Percentiles rank a stretch among this genome's conserved stretches.
Evolutionary conservation across 768 basidiomycete species (phyloP).

Genomic region (Suillus alpinus): DNA sequence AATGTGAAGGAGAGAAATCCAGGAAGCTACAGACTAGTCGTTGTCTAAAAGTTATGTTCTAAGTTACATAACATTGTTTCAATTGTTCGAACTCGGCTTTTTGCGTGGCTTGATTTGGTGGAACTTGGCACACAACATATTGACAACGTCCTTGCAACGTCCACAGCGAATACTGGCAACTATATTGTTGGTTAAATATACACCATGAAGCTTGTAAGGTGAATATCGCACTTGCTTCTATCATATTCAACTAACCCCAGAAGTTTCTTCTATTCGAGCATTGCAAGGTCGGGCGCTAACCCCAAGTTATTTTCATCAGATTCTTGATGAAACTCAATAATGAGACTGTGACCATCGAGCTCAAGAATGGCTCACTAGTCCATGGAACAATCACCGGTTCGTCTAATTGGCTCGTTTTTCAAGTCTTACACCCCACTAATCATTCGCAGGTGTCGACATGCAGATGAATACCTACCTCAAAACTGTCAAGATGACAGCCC

Average conservation of each 20-base stretch:
- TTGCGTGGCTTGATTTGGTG: background rate
- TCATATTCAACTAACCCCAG: background rate
- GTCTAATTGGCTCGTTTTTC: slow-evolving; percentile 19
- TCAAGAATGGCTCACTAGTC: slow-evolving; percentile 96
- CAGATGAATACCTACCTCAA: slow-evolving; percentile 99
- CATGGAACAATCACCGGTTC: slow-evolving; percentile 96
- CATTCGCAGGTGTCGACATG: slow-evolving; percentile 85
- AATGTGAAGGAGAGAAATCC: background rate
- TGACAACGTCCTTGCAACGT: background rate
- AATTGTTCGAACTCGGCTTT: background rate
- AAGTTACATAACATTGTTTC: background rate
- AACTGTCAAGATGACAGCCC: slow-evolving; percentile 93
- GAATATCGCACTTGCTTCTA: slow-evolving; percentile 15
- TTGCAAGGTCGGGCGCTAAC: slow-evolving; percentile 16
- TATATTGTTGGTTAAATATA: slow-evolving; percentile 7
- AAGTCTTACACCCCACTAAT: slow-evolving; percentile 6
- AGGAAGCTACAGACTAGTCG: background rate
- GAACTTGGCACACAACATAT: background rate
- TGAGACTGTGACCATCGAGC: slow-evolving; percentile 96
- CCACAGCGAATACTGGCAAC: background rate
- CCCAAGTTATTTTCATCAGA: slow-evolving; percentile 39
- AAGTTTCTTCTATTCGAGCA: slow-evolving; percentile 1
- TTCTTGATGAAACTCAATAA: slow-evolving; percentile 99
- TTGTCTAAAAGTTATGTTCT: background rate
- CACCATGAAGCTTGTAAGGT: slow-evolving; percentile 86